A percentile compares a stretch with the other conserved stretches of the same genome.
phyloP scores from a whole-genome alignment of 2,329 filamentous ascomycete genomes.

The Myriangium duriaei region DNA sequence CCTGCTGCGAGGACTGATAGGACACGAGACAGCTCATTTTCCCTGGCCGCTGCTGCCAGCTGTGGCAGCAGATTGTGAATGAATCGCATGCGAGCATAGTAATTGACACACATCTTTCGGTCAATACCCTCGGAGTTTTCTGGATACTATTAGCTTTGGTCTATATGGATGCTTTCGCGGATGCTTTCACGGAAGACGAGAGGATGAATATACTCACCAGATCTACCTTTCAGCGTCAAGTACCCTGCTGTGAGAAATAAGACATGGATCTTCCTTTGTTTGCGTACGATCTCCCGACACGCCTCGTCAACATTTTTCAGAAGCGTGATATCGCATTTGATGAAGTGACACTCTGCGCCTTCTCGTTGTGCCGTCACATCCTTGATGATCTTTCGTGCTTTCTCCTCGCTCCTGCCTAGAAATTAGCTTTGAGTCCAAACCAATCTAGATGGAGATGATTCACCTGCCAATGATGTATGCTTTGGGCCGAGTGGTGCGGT shows the following conservation, averaged over 20 bases:
- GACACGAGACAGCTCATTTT: conserved; percentile 36
- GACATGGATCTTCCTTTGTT: conserved; percentile 42
- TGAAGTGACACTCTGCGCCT: conserved; percentile 19
- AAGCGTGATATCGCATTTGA: conserved; percentile 30
- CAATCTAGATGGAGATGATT: background rate
- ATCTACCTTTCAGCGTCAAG: conserved; percentile 23
- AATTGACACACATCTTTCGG: conserved; percentile 37
- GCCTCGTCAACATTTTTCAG: conserved; percentile 31
- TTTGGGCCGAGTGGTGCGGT: conserved; percentile 25
- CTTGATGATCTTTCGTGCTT: conserved; percentile 25
- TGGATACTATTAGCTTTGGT: conserved; percentile 15
- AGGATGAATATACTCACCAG: conserved; percentile 1
- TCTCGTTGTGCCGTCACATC: conserved; percentile 25
- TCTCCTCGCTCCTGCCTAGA: conserved; percentile 22
- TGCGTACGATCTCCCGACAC: conserved; percentile 36
- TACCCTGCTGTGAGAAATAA: conserved; percentile 42
- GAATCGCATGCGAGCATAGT: conserved; percentile 48
- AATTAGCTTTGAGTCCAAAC: background rate
- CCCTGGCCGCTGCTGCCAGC: conserved; percentile 31
- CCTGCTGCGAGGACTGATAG: conserved; percentile 43
- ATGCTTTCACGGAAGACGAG: no score
- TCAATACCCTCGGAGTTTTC: conserved; percentile 48
- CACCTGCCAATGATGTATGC: conserved; percentile 32
- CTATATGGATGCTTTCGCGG: no score
- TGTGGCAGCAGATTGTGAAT: conserved; percentile 45